phyloP scores from a whole-genome alignment of 805 yeast genomes.

The Kodamaea lidongshanica region DNA sequence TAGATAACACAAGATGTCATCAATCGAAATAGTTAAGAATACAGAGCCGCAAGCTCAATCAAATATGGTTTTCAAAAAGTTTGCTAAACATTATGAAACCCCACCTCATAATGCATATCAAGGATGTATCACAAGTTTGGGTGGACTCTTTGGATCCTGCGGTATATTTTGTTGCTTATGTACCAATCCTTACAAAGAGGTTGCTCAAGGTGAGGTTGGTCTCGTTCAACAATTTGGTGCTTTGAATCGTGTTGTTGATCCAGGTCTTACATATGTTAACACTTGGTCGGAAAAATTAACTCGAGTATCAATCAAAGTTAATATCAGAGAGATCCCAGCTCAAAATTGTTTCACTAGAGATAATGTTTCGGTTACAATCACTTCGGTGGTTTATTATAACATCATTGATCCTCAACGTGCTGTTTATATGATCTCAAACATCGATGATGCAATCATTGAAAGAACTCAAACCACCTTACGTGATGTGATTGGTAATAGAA shows the following conservation, averaged over 20 bases:
- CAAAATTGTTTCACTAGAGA: conserved; percentile 67
- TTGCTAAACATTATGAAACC: conserved; percentile 35
- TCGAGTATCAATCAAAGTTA: conserved; percentile 48
- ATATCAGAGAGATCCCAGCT: conserved; percentile 59
- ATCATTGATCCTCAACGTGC: conserved; percentile 65
- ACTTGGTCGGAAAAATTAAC: conserved; percentile 55
- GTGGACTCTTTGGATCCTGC: conserved; percentile 43
- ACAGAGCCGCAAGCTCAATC: conserved; percentile 27
- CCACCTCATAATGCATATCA: conserved; percentile 40
- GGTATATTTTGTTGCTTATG: conserved; percentile 56
- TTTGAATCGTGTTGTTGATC: conserved; percentile 57
- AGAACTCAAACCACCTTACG: conserved; percentile 69
- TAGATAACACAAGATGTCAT: not conserved
- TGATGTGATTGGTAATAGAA: conserved; percentile 63
- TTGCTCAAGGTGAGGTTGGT: conserved; percentile 65
- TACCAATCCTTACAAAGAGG: conserved; percentile 53
- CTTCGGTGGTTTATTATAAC: conserved; percentile 63
- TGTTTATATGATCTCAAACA: conserved; percentile 48
- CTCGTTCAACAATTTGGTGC: conserved; percentile 63
- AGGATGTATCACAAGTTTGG: conserved; percentile 32
- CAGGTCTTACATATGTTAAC: conserved; percentile 61
- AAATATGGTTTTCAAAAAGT: conserved; percentile 36
- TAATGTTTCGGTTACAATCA: conserved; percentile 55
- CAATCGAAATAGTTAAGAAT: conserved; percentile 2
- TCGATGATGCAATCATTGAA: conserved; percentile 52